Base-by-base conservation (phyloP, 257 asterid species). In the Lavandula angustifolia region DNA sequence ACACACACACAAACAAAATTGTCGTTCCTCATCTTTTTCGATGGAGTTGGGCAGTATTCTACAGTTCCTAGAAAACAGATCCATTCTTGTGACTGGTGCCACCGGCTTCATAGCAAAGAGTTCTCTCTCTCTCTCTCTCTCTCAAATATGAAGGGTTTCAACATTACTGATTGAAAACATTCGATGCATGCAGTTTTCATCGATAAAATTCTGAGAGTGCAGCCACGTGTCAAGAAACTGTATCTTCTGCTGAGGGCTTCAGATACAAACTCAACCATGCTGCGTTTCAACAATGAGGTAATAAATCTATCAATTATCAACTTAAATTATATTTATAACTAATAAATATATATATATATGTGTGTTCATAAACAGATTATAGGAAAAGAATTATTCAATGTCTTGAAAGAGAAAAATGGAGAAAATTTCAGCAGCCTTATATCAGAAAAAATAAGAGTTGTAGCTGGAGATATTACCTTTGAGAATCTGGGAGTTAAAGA, bases 61-160 rank as follows among this genome's bases (percentile, higher is more conserved):
- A 12, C 46, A 82, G 54, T 85, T 79, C 70, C 73, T 89, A 70
- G 87, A 89, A 27, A 81, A 81, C 73, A 83, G 62, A 50, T 67
- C 81, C 69, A 83, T 85, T 77, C 79, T 88, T 43, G 77, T 88
- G 60, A 83, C 86, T 64, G 96, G 96, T 61, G 91, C 89, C 46
- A 74, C 96, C 67, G 96, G 96, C 27, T 86, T 89, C 70, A 86
- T 86, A 12, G 96, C 95, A 43, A 89, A 89, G 76, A 79, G 96
- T 89, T 82, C 9, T 38, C 8, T 10, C 66, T 31, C 54, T 6
- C 42, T 40, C n/a, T 10, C 47, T 41, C n/a, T 41, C 9, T 41
- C 27, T 22, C 27, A 0, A 1, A 9, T 2, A 9, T 9, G 4
- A 11, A 12, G 3, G n/a, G n/a, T 56, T n/a, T 27, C 14, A 22